Base-by-base conservation (phyloP, 2,329 filamentous ascomycete species). In the Sordariomycetes sp. region DNA sequence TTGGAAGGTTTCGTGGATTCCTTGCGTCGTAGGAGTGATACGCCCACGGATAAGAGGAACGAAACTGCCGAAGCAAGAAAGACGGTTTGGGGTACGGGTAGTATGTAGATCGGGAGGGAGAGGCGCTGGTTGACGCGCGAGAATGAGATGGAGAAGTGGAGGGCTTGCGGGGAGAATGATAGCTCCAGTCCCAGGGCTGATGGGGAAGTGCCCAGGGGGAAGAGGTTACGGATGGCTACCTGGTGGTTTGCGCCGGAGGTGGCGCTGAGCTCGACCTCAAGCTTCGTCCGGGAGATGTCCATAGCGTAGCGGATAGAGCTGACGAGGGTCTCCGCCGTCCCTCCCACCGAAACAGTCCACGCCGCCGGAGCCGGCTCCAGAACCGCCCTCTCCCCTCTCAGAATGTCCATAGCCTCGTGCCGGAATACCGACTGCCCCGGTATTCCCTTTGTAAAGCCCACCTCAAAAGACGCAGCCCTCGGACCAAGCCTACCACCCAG, bases 111-210 rank as follows among this genome's bases (percentile, higher is more conserved):
- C 1, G 76, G 76, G 28, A 78, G 54, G 59, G 68, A 70, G 61
- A 78, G 63, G 17, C 73, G 69, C 62, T 76, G 74, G 28, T 68
- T 69, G 28, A 74, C 68, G 1, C 73, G 70, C 1, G 75, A 74
- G 73, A 73, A 76, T 65, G 76, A 75, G 1, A 75, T 63, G 10
- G 74, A 76, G 52, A 77, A 58, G 58, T 76, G 70, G n/a, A 76
- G 61, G 57, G 68, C 71, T 60, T 68, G 67, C 2, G 66, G 65
- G 55, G 70, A 71, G 39, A 76, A 61, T 17, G 71, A 72, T 13
- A 77, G 60, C 58, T 78, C 75, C 36, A 78, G 64, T 12, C 75
- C 75, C 17, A 74, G 60, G 50, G 68, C 72, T 53, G 73, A 69
- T 62, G 72, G 72, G 10, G 67, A 64, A 2, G 45, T 22, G 39